phyloP scores from a whole-genome alignment of 768 basidiomycete species.

The Agrocybe praecox region DNA sequence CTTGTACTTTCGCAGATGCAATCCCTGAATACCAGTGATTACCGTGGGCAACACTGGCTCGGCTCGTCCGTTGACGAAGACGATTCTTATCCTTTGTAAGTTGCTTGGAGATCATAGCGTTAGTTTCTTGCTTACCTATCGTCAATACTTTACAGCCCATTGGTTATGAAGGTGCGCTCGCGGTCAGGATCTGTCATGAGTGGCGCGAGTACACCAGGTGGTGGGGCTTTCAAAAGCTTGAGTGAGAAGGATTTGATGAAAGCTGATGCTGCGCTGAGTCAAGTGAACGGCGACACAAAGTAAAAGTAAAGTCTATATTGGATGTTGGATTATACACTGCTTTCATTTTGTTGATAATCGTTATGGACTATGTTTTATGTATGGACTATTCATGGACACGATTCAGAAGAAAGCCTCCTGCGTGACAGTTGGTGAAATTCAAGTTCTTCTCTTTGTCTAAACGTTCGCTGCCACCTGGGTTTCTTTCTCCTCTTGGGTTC shows the following conservation, averaged over 20 bases:
- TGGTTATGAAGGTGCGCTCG: slow-evolving; percentile 89
- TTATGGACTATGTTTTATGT: not conserved
- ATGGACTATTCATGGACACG: no score
- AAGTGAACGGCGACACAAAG: slow-evolving; percentile 32
- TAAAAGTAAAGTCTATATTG: slow-evolving; percentile 1
- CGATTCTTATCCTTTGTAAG: slow-evolving; percentile 88
- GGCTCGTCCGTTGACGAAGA: slow-evolving; percentile 77
- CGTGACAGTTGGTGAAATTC: no score
- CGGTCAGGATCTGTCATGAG: slow-evolving; percentile 75
- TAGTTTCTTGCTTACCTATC: slow-evolving; percentile 6
- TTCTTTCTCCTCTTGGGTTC: no score
- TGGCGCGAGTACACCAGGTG: slow-evolving; percentile 82
- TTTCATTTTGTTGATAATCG: not conserved
- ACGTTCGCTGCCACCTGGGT: no score
- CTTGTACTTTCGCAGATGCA: slow-evolving; percentile 66
- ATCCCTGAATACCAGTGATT: slow-evolving; percentile 82
- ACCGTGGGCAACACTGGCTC: slow-evolving; percentile 70
- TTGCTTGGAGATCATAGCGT: slow-evolving; percentile 19
- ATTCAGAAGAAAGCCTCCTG: no score
- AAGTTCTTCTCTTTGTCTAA: no score
- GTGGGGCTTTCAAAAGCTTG: slow-evolving; percentile 75
- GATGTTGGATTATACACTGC: not conserved
- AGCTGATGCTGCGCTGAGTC: slow-evolving; percentile 87
- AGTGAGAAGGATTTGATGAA: slow-evolving; percentile 85
- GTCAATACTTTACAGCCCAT: slow-evolving; percentile 55